Conservation (phyloP, 23 red algal species). For the Cyanidium caldarium region DNA sequence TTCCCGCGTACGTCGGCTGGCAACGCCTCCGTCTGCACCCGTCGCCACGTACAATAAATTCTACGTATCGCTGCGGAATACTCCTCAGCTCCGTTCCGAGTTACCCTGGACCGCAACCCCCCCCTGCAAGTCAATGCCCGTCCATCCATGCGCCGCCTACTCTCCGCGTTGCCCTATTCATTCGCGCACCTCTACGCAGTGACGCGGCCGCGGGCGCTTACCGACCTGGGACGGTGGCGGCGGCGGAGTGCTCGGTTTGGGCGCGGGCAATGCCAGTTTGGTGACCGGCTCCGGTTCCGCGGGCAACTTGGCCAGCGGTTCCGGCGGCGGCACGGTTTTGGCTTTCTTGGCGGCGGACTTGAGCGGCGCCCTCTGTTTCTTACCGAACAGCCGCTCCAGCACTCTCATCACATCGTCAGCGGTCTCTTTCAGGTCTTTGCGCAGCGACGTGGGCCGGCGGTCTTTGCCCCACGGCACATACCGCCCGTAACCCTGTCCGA, state of each 20-base stretch:
- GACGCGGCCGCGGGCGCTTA: neutral
- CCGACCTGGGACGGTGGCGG: too few relatives aligned
- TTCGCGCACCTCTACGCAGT: neutral
- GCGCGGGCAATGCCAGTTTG: neutral
- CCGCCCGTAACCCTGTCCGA: neutral
- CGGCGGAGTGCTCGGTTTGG: too few relatives aligned
- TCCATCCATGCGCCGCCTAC: neutral
- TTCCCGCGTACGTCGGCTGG: too few relatives aligned
- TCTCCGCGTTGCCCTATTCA: neutral
- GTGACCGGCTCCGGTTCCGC: neutral
- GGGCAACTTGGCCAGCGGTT: neutral
- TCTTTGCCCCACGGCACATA: slow-evolving; percentile 2
- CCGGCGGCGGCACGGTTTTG: neutral
- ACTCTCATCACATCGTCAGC: neutral
- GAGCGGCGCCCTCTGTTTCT: too few relatives aligned
- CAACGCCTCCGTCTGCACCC: too few relatives aligned
- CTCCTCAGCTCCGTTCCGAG: too few relatives aligned
- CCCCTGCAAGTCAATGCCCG: neutral
- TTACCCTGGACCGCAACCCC: too few relatives aligned
- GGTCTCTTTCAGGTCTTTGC: neutral
- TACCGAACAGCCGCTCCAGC: neutral
- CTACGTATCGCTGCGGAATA: too few relatives aligned
- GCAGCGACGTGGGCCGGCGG: neutral
- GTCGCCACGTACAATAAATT: too few relatives aligned
- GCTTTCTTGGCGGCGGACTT: neutral